Evolutionary conservation across 768 basidiomycete genomes (phyloP), one percentile per base, ranked within the genome.

Genomic region (Dentipellis sp.): DNA sequence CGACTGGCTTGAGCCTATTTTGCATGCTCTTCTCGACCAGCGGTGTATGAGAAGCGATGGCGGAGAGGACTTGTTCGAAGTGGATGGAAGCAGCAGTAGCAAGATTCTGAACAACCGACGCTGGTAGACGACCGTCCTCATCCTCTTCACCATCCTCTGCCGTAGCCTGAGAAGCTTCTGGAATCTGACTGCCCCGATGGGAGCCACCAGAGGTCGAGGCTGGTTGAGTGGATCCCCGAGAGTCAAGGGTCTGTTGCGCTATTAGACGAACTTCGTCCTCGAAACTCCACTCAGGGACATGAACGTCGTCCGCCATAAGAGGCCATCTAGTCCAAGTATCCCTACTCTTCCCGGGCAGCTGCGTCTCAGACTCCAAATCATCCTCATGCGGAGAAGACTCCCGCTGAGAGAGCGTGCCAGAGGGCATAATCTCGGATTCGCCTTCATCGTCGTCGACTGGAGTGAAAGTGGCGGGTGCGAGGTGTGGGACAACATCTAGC

Each of bases 301-400:
- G 72, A 14, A 87, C 76, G 62, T 91, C 86, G 14, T 73, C 71
- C 3, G 74, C 62, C 16, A 81, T 75, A 52, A 90, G 76, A 1
- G 89, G 89, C 89, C 89, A 91, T 7, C 81, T 74, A 0, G 88
- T 88, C 87, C 86, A 90, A 0, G 71, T 72, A 62, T 85, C 80
- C 64, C 65, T 67, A 66, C 58, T 47, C 49, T 50, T 59, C 37
- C 10, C 36, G 58, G 37, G 52, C 40, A 37, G 34, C 50, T 60
- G 56, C 19, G n/a, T 45, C 63, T 64, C 61, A 64, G 66, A 61
- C 48, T 42, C 48, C 17, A 19, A 59, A 63, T 65, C 65, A 58
- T 53, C 59, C 35, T 55, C 47, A 46, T 51, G 52, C 50, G 63
- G 36, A 19, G 21, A 40, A 17, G 23, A 17, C 1, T 34, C 17